phyloP scores from a whole-genome alignment of 73 alveolate genomes.

The Tetrahymena elliotti region DNA sequence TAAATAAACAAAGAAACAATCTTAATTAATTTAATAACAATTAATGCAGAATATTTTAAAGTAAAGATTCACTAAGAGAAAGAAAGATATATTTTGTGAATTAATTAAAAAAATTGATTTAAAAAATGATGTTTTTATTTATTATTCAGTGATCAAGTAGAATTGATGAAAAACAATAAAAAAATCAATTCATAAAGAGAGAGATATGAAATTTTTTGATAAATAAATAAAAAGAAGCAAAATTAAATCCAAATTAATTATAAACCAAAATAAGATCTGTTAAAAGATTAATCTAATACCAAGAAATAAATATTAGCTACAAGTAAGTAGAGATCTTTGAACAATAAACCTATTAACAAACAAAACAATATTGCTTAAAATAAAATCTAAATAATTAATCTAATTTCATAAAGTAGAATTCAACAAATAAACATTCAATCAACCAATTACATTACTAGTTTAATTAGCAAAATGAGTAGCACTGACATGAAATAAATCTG shows the following conservation, averaged over 20 bases:
- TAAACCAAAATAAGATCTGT: neutral
- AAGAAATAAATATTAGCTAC: neutral
- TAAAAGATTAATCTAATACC: neutral
- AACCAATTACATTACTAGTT: neutral
- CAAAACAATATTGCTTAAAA: neutral
- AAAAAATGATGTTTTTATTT: no score
- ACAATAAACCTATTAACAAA: neutral
- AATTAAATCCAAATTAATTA: neutral
- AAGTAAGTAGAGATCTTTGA: neutral
- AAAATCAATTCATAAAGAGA: neutral
- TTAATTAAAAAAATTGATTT: no score
- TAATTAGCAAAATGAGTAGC: neutral
- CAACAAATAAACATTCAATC: neutral
- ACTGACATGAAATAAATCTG: neutral
- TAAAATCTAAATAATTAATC: neutral
- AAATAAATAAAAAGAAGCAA: neutral
- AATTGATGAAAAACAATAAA: neutral
- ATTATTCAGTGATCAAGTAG: neutral
- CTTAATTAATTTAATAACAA: neutral
- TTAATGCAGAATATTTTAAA: neutral
- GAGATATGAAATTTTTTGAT: neutral
- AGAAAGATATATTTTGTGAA: neutral
- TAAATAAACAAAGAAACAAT: neutral
- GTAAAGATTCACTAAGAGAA: neutral
- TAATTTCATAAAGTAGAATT: neutral